These are phyloP conservation scores for Colletotrichum cordylinicola DNA, from an alignment of 2,329 filamentous ascomycete genomes.

Conservation along the genomic window DNA sequence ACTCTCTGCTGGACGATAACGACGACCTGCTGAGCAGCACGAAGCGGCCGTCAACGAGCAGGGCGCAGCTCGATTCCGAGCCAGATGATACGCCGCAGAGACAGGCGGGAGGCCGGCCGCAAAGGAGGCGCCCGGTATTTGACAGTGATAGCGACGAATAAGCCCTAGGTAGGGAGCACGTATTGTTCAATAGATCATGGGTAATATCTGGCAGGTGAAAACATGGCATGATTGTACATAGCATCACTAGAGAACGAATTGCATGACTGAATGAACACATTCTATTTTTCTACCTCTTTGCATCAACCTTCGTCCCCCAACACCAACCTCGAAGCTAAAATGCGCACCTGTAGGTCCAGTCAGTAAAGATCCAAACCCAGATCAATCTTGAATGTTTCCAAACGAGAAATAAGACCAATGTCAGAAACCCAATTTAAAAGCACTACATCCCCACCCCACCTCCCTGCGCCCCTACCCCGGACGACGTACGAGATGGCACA, in stretches of 20 bases:
- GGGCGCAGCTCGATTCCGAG: background rate
- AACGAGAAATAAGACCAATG: conserved; percentile 15
- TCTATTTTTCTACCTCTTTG: background rate
- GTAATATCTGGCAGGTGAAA: background rate
- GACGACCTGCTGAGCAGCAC: background rate
- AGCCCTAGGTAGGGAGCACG: background rate
- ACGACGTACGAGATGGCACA: conserved; percentile 29
- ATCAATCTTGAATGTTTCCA: background rate
- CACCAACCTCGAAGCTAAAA: background rate
- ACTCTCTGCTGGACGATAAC: conserved; percentile 25
- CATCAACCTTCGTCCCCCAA: background rate
- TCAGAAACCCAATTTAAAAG: conserved; percentile 55
- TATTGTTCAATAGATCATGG: background rate
- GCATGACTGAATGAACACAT: conserved; percentile 13
- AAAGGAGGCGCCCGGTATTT: conserved; percentile 16
- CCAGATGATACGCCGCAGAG: background rate
- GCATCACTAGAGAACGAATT: background rate
- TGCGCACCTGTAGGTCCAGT: background rate
- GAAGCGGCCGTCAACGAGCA: background rate
- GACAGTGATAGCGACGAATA: conserved; percentile 30
- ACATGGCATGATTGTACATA: background rate
- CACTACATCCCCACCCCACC: conserved; percentile 44
- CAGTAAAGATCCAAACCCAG: background rate
- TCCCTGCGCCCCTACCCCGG: conserved; percentile 25
- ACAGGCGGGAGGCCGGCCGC: background rate